A percentile compares a stretch with the other conserved stretches of the same genome.
phyloP scores from a whole-genome alignment of 345 rosid species.

The Eucalyptus pauciflora region DNA sequence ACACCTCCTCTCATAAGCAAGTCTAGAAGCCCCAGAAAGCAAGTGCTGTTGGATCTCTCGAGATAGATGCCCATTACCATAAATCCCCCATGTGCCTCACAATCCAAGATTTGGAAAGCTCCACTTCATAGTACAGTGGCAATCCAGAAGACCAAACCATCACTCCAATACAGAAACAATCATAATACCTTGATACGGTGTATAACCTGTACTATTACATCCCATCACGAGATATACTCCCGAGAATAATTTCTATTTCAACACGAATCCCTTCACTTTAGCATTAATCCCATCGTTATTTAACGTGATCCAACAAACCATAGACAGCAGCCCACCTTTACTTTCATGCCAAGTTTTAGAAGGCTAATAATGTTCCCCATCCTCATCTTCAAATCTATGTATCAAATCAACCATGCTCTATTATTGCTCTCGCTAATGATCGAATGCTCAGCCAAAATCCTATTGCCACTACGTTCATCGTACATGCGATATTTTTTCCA shows the following conservation, averaged over 20 bases:
- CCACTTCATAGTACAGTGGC: background rate
- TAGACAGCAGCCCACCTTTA: background rate
- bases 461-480: background rate
- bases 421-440: background rate
- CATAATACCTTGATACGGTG: background rate
- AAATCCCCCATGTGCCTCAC: background rate
- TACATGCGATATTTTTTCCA: background rate
- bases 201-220: background rate
- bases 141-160: background rate
- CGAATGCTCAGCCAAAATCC: background rate
- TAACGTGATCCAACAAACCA: background rate
- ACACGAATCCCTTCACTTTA: background rate
- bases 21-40: background rate
- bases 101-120: background rate
- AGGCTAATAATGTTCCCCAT: background rate
- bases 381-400: background rate
- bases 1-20: background rate
- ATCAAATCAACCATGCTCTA: background rate
- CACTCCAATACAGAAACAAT: background rate
- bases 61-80: background rate
- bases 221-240: background rate
- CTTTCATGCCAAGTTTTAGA: background rate
- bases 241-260: background rate
- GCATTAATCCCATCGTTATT: background rate
- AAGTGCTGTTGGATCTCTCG: background rate